Base-by-base conservation (phyloP, 1,139 yeast species). In the Lodderomyces theae region DNA sequence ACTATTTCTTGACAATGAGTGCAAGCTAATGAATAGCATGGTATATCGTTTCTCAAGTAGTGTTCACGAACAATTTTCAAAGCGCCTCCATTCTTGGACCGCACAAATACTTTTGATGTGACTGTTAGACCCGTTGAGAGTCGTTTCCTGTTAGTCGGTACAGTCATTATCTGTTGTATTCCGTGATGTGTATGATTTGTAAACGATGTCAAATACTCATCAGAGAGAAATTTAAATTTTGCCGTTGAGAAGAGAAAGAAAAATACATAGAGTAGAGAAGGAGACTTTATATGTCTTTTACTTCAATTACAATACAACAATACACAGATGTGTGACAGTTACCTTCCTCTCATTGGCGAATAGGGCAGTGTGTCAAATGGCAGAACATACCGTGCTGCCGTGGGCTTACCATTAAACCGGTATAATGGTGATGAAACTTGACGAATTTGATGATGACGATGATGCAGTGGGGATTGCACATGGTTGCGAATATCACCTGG, bases 31-130 rank as follows among this genome's bases (percentile, higher is more conserved):
- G 96, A 87, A 38, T 84, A 80, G 62, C 98, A 92, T 16, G 97
- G 95, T 42, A 94, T 89, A 61, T 94, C 98, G 41, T 79, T 80
- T 58, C 98, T 76, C 42, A 94, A 70, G 58, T 94, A 94, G 60
- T 90, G 97, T 60, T 94, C 98, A 51, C 97, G 77, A 17, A 89
- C 96, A 30, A 94, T 76, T 60, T 92, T 92, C 34, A 90, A 76
- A 5, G 97, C 97, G 40, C 85, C 83, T 10, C 97, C 97, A 50
- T 85, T 81, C 53, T 92, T 76, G 3, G 97, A 86, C 51, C 96
- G 72, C 40, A 92, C 96, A 66, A 86, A 92, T 15, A 92, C 96
- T 61, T 90, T 92, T 49, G 89, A 92, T 0, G 96, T 82, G 22
- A 84, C 94, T 5, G 83, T 70, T 18, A 85, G 69, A 1, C 90